Conservation (phyloP, 2,329 filamentous ascomycete species). For the Fusarium sublunatum region DNA sequence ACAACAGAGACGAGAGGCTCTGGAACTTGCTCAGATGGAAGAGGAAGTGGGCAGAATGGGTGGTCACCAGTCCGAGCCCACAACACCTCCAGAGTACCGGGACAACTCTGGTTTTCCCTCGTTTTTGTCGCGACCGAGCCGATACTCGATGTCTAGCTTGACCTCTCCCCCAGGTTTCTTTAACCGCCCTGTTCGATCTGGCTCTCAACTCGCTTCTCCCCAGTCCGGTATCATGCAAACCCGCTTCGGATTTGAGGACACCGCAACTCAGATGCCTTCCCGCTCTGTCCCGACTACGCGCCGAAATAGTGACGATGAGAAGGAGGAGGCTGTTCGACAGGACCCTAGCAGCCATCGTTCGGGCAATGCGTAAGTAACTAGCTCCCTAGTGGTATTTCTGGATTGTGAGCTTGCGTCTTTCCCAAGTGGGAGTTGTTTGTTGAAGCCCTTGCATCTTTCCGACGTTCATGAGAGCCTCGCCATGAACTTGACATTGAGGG, state of each 20-base stretch:
- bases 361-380: slow-evolving; percentile 78
- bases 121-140: slow-evolving; percentile 84
- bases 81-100: slow-evolving; percentile 92
- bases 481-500: neutral
- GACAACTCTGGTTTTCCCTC: slow-evolving; percentile 81
- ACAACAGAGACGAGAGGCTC: slow-evolving; percentile 83
- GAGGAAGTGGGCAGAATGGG: slow-evolving; percentile 75
- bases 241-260: slow-evolving; percentile 63
- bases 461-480: neutral
- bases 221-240: slow-evolving; percentile 71
- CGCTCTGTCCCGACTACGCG: slow-evolving; percentile 88
- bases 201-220: slow-evolving; percentile 84
- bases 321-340: slow-evolving; percentile 77
- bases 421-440: slow-evolving; percentile 21
- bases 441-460: slow-evolving; percentile 4
- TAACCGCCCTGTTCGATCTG: slow-evolving; percentile 78
- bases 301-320: slow-evolving; percentile 91
- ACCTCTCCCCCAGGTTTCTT: slow-evolving; percentile 82
- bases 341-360: slow-evolving; percentile 78
- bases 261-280: slow-evolving; percentile 76
- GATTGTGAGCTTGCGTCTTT: neutral
- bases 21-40: slow-evolving; percentile 86
- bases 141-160: slow-evolving; percentile 89
- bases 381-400: neutral
- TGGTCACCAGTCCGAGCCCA: slow-evolving; percentile 91